phyloP scores from a whole-genome alignment of 768 basidiomycete genomes.

The Rubroboletus pulcherrimus region DNA sequence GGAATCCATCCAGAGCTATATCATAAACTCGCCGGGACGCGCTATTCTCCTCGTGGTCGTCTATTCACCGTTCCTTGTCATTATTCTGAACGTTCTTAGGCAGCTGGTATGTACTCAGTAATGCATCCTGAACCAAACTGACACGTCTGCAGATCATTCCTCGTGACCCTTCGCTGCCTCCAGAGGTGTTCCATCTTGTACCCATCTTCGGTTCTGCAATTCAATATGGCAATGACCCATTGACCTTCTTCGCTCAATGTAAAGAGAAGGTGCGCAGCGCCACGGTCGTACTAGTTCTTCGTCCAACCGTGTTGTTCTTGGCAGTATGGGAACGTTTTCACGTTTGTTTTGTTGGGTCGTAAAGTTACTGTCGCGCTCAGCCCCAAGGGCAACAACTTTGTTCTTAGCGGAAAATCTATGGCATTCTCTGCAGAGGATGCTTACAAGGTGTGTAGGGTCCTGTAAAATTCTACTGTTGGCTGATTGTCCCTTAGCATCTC shows the following conservation, averaged over 20 bases:
- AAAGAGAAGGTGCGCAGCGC: conserved; percentile 65
- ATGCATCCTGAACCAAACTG: background rate
- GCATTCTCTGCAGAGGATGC: conserved; percentile 95
- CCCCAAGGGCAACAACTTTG: conserved; percentile 88
- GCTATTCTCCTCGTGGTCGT: conserved; percentile 44
- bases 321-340: conserved; percentile 97
- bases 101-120: conserved; percentile 59
- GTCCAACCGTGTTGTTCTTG: background rate
- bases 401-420: conserved; percentile 90
- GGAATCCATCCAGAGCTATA: conserved; percentile 15
- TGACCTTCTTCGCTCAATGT: conserved; percentile 79
- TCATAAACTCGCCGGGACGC: conserved; percentile 24
- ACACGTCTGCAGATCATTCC: conserved; percentile 53
- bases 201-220: conserved; percentile 89
- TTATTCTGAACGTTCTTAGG: conserved; percentile 70
- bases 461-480: background rate
- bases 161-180: conserved; percentile 69
- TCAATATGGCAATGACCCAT: conserved; percentile 87
- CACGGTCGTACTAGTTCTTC: background rate
- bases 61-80: conserved; percentile 63
- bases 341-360: conserved; percentile 86
- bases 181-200: conserved; percentile 89
- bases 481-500: conserved; percentile 53
- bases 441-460: conserved; percentile 62
- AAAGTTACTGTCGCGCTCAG: conserved; percentile 89